phyloP scores from a whole-genome alignment of 495 filamentous ascomycete genomes.

The Trichoderma gamsii region DNA sequence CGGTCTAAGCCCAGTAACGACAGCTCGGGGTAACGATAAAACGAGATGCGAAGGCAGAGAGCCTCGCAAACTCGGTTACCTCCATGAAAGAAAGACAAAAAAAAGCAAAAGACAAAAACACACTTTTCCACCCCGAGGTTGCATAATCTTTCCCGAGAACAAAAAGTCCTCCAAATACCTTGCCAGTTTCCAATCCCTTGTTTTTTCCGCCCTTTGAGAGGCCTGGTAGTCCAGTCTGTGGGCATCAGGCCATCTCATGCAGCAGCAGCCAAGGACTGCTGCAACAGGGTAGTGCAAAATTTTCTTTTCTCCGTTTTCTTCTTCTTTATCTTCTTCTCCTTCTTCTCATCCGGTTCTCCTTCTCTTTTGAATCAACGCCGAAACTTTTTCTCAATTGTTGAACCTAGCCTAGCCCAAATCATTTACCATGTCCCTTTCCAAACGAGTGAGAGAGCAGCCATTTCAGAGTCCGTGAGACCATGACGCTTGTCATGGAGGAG shows the following conservation, averaged over 20 bases:
- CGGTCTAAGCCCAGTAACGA: neutral
- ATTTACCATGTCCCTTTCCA: neutral
- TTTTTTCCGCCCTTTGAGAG: neutral
- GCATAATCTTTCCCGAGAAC: neutral
- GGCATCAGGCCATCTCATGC: conserved; percentile 2
- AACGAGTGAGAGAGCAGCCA: neutral
- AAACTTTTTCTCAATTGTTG: neutral
- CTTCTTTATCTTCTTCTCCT: neutral
- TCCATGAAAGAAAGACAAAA: neutral
- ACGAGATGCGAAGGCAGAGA: neutral
- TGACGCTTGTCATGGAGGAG: neutral
- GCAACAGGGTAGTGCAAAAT: conserved; percentile 13
- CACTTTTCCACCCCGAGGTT: neutral
- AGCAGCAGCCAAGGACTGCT: conserved; percentile 5
- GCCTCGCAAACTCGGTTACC: neutral
- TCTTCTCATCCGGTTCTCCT: neutral
- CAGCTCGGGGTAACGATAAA: neutral
- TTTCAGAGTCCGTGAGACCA: neutral
- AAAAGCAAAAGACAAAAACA: neutral
- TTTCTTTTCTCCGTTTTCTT: neutral
- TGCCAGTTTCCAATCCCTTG: conserved; percentile 12
- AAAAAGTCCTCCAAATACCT: conserved; percentile 8
- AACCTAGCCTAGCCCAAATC: neutral
- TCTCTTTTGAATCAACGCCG: conserved; percentile 10
- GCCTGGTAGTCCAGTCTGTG: conserved; percentile 1